These are phyloP conservation scores for Plenodomus biglobosus DNA, from an alignment of 2,329 filamentous ascomycete genomes.

Conservation along the genomic window DNA sequence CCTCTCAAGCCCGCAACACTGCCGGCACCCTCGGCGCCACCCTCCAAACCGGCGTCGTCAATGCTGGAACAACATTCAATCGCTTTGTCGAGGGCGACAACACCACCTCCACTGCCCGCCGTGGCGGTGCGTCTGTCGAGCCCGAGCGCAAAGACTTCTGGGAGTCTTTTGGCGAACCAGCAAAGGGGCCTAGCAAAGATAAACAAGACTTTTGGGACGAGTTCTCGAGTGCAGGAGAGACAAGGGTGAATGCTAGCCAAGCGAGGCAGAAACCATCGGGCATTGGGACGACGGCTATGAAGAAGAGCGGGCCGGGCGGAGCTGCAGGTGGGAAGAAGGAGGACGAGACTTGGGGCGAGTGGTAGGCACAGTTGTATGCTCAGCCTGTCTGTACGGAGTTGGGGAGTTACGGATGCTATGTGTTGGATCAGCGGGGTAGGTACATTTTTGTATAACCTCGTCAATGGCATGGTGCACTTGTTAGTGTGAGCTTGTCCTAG, in stretches of 20 bases:
- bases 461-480: neutral
- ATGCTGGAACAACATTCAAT: conserved; percentile 76
- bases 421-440: neutral
- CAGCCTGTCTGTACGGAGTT: conserved; percentile 5
- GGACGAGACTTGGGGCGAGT: conserved; percentile 58
- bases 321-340: conserved; percentile 52
- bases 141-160: conserved; percentile 63
- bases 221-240: conserved; percentile 43
- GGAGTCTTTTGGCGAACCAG: conserved; percentile 69
- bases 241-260: conserved; percentile 22
- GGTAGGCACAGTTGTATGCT: conserved; percentile 35
- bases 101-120: conserved; percentile 8
- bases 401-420: neutral
- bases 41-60: conserved; percentile 67
- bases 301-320: conserved; percentile 46
- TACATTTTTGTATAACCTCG: neutral
- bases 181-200: conserved; percentile 50
- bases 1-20: conserved; percentile 61
- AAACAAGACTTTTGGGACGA: conserved; percentile 59
- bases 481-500: neutral
- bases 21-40: conserved; percentile 59
- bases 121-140: conserved; percentile 45
- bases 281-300: conserved; percentile 67
- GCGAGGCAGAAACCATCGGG: conserved; percentile 48
- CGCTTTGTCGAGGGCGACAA: conserved; percentile 80